phyloP scores from a whole-genome alignment of 371 early-diverging fungal species.

The Nematocida ironsii region DNA sequence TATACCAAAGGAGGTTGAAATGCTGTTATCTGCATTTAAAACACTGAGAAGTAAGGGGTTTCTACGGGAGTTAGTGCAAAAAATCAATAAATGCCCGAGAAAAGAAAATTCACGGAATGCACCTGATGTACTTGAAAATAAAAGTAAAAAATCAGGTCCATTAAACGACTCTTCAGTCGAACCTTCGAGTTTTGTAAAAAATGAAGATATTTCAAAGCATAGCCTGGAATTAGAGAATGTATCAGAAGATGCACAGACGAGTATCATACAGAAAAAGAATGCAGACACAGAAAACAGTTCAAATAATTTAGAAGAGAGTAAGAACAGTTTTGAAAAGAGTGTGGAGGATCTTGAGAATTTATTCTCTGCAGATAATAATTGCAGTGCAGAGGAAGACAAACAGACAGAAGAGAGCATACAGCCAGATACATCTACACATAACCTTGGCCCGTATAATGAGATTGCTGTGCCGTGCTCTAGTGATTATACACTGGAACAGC shows the following conservation, averaged over 20 bases:
- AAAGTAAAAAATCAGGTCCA: background rate
- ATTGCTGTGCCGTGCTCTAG: background rate
- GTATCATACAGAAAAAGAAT: background rate
- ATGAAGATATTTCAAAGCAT: background rate
- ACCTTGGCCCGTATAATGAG: background rate
- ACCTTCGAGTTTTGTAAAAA: background rate
- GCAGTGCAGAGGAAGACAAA: background rate
- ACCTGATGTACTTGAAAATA: background rate
- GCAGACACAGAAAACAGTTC: background rate
- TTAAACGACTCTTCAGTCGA: background rate
- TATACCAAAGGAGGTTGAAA: conserved; percentile 1
- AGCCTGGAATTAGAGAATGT: background rate
- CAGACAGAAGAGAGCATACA: background rate
- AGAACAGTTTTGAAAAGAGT: background rate
- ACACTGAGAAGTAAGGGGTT: background rate
- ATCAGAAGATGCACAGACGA: background rate
- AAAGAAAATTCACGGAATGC: background rate
- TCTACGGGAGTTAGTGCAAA: background rate
- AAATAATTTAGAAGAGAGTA: background rate
- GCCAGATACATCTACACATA: background rate
- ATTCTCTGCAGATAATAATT: background rate
- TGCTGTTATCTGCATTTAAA: background rate
- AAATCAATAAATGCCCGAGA: background rate
- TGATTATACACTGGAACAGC: background rate
- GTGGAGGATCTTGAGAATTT: background rate